Evolutionary conservation across 2,329 filamentous ascomycete genomes (phyloP), one percentile per base, ranked within the genome.

Genomic region (Phyllosticta paracitricarpa): DNA sequence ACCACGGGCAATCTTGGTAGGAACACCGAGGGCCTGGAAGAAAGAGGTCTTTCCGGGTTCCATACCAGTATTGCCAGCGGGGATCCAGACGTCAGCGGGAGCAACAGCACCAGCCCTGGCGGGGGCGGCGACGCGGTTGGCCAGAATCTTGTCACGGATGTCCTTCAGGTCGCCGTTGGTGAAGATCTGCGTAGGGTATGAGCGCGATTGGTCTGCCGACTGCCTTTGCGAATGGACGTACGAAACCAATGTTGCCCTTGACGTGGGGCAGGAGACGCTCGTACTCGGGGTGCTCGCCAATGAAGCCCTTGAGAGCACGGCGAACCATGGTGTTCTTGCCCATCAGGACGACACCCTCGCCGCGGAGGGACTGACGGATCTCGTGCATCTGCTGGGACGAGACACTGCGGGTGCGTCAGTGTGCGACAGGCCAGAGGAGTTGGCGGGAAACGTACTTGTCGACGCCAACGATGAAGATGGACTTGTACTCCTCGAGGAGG

Each of bases 381-480:
- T 99, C 94, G 90, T 99, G 94, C 95, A 99, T 99, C 88, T 99
- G 95, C 87, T 99, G 94, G 72, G 94, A 99, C 80, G 88, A 91
- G 87, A 99, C 94, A 99, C 97, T 99, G 91, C 97, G 90, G 77
- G 93, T 88, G 67, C 33, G 24, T 62, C 30, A 62, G 61, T n/a
- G 33, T 53, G 22, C 51, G 10, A n/a, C 9, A 6, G 24, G 26
- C 22, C 22, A 19, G 26, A 30, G n/a, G 9, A 8, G 19, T 8
- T 17, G 14, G n/a, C 28, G 17, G 14, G 26, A 10, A 30, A 48
- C 61, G 52, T 35, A 62, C 61, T 63, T 63, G 64, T 66, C 74
- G 67, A 76, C 74, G 76, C 77, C 86, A 79, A 96, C 92, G 79
- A 99, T 92, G 90, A 99, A 97, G 83, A 97, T 89, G 76, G 89